phyloP scores from a whole-genome alignment of 257 asterid genomes.

The Rauvolfia tetraphylla region DNA sequence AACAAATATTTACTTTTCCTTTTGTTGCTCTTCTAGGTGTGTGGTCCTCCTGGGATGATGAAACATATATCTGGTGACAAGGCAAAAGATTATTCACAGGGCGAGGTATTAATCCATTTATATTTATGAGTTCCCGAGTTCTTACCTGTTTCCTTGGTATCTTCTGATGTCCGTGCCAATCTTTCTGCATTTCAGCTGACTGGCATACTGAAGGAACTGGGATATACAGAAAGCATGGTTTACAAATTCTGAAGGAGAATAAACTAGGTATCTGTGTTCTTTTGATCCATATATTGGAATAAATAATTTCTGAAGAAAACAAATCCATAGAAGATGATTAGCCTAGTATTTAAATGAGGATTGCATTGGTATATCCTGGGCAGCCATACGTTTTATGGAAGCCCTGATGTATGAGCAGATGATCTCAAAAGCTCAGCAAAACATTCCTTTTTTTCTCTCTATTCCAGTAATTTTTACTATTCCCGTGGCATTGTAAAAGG shows the following conservation, averaged over 20 bases:
- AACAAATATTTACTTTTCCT: neutral
- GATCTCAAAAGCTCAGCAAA: neutral
- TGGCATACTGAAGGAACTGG: constrained; percentile 77
- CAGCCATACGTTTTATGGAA: neutral
- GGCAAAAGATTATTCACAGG: constrained; percentile 77
- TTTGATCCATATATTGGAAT: constrained; percentile 6
- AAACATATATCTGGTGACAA: constrained; percentile 79
- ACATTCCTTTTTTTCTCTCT: neutral
- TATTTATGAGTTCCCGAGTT: neutral
- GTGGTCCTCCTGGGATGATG: constrained; percentile 99
- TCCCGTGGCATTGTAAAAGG: neutral
- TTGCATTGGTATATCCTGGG: neutral
- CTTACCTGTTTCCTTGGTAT: neutral
- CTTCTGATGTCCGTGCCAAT: neutral
- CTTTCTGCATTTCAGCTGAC: constrained; percentile 45
- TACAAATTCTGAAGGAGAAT: constrained; percentile 59
- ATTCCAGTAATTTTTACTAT: neutral
- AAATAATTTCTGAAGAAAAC: constrained; percentile 10
- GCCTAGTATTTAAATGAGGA: constrained; percentile 1
- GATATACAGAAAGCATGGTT: constrained; percentile 76
- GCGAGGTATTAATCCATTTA: constrained; percentile 59
- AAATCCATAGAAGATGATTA: neutral
- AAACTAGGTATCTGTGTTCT: constrained; percentile 16
- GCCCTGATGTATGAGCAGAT: constrained; percentile 2
- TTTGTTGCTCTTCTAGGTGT: constrained; percentile 53